Evolutionary conservation across 179 eudicot genomes (phyloP).

Genomic region (Sideroxylon spinosum): DNA sequence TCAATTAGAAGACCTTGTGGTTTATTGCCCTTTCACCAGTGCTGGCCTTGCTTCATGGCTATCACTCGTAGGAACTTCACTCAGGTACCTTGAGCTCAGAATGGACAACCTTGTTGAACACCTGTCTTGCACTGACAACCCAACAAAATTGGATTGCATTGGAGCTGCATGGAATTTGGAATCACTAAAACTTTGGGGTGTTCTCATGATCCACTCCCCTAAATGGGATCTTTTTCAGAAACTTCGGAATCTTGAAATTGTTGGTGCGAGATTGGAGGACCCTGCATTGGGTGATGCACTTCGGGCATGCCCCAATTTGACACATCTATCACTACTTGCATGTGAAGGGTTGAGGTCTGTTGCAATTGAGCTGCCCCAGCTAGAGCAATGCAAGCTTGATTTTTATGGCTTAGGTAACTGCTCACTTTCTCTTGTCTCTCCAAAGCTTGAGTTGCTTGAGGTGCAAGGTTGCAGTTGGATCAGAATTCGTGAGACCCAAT

Average conservation of each 20-base stretch:
- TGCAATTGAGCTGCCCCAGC: slow-evolving; percentile 44
- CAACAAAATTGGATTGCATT: slow-evolving; percentile 64
- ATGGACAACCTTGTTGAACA: slow-evolving; percentile 63
- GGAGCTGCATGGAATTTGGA: slow-evolving; percentile 60
- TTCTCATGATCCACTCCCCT: slow-evolving; percentile 59
- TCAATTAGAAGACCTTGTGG: slow-evolving; percentile 70
- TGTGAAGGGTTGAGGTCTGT: slow-evolving; percentile 67
- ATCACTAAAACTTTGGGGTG: slow-evolving; percentile 83
- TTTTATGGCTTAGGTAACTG: slow-evolving; percentile 65
- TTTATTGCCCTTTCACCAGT: slow-evolving; percentile 76
- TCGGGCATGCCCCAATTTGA: slow-evolving; percentile 65
- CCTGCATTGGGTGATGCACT: slow-evolving; percentile 52
- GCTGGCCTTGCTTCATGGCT: slow-evolving; percentile 72
- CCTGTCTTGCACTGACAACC: slow-evolving; percentile 24
- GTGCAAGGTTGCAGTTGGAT: slow-evolving; percentile 86
- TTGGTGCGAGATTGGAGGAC: slow-evolving; percentile 73
- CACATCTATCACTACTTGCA: slow-evolving; percentile 61
- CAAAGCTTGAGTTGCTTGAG: slow-evolving; percentile 56
- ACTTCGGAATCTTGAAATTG: slow-evolving; percentile 73
- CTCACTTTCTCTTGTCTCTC: slow-evolving; percentile 48
- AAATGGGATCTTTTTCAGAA: slow-evolving; percentile 65
- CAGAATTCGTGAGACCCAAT: slow-evolving; percentile 53
- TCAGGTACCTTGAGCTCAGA: slow-evolving; percentile 68
- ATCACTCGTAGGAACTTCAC: slow-evolving; percentile 32
- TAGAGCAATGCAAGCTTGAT: slow-evolving; percentile 73